These are phyloP conservation scores for Trichoderma sp. DNA, from an alignment of 2,329 filamentous ascomycete genomes.

Conservation along the genomic window DNA sequence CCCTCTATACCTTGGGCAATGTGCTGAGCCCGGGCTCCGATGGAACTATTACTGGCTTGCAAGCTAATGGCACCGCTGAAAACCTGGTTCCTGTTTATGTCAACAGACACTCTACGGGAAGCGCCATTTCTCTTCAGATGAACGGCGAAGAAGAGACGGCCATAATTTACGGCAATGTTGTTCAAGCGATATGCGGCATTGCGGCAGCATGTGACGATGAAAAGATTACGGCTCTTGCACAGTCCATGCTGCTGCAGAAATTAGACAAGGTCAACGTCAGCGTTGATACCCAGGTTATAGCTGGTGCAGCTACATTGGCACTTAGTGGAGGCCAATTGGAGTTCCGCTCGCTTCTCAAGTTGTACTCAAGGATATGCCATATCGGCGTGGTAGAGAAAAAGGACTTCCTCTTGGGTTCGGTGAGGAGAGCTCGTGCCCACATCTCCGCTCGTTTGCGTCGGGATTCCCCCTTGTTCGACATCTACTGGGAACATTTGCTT, in stretches of 20 bases:
- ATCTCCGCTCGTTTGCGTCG: slow-evolving; percentile 70
- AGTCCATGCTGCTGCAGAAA: slow-evolving; percentile 97
- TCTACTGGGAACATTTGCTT: slow-evolving; percentile 81
- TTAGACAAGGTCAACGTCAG: slow-evolving; percentile 77
- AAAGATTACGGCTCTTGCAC: slow-evolving; percentile 89
- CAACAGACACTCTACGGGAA: slow-evolving; percentile 64
- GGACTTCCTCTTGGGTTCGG: slow-evolving; percentile 67
- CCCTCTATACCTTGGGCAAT: slow-evolving; percentile 94
- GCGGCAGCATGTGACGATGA: slow-evolving; percentile 78
- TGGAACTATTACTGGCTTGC: slow-evolving; percentile 54
- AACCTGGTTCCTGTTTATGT: slow-evolving; percentile 49
- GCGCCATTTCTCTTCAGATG: slow-evolving; percentile 75
- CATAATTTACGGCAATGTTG: slow-evolving; percentile 79
- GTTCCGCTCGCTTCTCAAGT: slow-evolving; percentile 81
- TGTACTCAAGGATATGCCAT: slow-evolving; percentile 74
- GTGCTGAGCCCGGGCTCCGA: slow-evolving; percentile 76
- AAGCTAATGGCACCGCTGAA: slow-evolving; percentile 46
- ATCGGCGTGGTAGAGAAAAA: slow-evolving; percentile 72
- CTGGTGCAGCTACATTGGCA: slow-evolving; percentile 76
- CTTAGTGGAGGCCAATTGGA: slow-evolving; percentile 77
- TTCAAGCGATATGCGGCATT: slow-evolving; percentile 93
- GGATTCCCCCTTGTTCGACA: slow-evolving; percentile 74
- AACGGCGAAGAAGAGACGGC: slow-evolving; percentile 77
- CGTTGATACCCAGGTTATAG: slow-evolving; percentile 84
- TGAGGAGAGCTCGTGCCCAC: slow-evolving; percentile 76